Base-by-base conservation (phyloP, 2,329 filamentous ascomycete genomes). In the Geosmithia putterillii region DNA sequence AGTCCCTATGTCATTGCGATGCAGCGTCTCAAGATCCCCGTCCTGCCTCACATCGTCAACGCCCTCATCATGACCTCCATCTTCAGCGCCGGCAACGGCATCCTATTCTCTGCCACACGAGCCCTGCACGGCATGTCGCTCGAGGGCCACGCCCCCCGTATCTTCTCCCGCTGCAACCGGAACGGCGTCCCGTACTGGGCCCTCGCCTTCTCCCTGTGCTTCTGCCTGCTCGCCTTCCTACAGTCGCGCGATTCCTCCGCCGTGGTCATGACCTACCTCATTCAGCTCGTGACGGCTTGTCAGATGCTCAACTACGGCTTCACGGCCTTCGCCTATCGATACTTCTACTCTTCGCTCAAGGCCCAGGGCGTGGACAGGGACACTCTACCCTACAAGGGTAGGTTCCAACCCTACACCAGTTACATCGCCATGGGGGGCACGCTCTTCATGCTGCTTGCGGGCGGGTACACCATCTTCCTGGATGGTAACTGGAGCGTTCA, bases 11-110 rank as follows among this genome's bases (percentile, higher is more conserved):
- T 81, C 53, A 73, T 81, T 45, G 71, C 73, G 23, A 72, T 71
- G 32, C 64, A 70, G 32, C 66, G 74, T 17, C 81, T 80, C 23
- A 80, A 80, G 37, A 77, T 86, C 45, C 63, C 66, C 7, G 71
- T 75, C 3, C 71, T 86, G 4, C 74, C 78, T 4, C 66, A 76
- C 51, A 79, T 89, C 55, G 79, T 90, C 67, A 90, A 90, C 59
- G 83, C 78, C 15, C 78, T 87, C 7, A 74, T 90, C 10, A 67
- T 90, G 20, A 86, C 83, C 0, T 84, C 83, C 2, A 84, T 88
- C 5, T 76, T 87, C 52, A 86, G 82, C 0, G 83, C 85, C 5
- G 85, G 82, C 45, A 86, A 84, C 62, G 83, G 81, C 12, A 84
- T 84, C 62, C 71, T 88, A 45, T 86, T 84, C 64, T 83, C 80